These are phyloP conservation scores for Gautieria morchelliformis DNA, from an alignment of 768 basidiomycete genomes.

Conservation along the genomic window DNA sequence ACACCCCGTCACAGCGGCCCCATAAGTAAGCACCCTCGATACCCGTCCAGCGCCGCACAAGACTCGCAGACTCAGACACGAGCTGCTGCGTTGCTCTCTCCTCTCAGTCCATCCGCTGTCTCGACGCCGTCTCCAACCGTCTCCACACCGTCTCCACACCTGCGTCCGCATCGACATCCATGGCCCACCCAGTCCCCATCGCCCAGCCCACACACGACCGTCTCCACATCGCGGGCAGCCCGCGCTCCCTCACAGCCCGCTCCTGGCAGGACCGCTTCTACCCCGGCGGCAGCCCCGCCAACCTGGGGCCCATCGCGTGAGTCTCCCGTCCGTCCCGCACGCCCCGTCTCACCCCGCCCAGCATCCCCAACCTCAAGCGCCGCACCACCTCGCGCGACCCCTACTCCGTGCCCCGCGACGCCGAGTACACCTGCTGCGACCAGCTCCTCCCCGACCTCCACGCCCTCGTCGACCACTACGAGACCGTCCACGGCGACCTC, in stretches of 20 bases:
- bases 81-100: no score
- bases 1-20: no score
- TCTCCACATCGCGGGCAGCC: background rate
- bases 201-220: no score
- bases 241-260: slow-evolving; percentile 45
- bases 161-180: no score
- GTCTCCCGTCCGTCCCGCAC: slow-evolving; percentile 18
- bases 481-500: slow-evolving; percentile 80
- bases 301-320: slow-evolving; percentile 57
- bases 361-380: slow-evolving; percentile 1
- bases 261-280: slow-evolving; percentile 58
- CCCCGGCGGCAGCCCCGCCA: slow-evolving; percentile 53
- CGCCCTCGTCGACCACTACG: slow-evolving; percentile 86
- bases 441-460: slow-evolving; percentile 66
- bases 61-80: no score
- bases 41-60: no score
- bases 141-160: no score
- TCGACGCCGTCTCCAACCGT: no score
- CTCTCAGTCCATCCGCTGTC: no score
- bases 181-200: no score
- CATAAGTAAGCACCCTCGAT: no score
- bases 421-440: slow-evolving; percentile 88
- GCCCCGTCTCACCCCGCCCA: background rate
- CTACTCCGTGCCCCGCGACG: no score
- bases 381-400: background rate